Evolutionary conservation across 1,284 basidiomycete genomes (phyloP).

Genomic region (Filobasidium uniguttulatum): DNA sequence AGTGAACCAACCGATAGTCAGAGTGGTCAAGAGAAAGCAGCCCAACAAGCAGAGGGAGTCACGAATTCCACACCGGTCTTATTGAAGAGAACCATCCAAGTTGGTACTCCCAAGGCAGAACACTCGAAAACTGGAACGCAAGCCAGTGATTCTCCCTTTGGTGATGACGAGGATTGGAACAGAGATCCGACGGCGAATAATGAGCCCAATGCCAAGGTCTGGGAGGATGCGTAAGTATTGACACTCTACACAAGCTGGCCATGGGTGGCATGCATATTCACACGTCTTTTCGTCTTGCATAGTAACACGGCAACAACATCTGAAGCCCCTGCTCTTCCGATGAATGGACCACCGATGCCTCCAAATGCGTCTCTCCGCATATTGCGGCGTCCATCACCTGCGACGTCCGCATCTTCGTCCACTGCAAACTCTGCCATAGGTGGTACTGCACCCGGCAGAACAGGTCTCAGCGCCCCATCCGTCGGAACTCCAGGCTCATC

Average conservation of each 20-base stretch:
- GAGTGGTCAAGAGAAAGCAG: too few relatives aligned
- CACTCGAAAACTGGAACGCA: too few relatives aligned
- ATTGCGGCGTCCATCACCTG: slow-evolving; percentile 13
- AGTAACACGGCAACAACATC: background rate
- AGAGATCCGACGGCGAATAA: slow-evolving; percentile 15
- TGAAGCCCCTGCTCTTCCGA: background rate
- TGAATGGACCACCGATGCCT: slow-evolving; percentile 8
- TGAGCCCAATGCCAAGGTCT: slow-evolving; percentile 24
- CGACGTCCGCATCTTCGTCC: slow-evolving; percentile 8
- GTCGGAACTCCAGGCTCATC: too few relatives aligned
- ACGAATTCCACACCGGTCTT: too few relatives aligned
- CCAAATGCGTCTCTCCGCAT: slow-evolving; percentile 13
- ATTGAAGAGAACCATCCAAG: too few relatives aligned
- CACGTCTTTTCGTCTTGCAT: background rate
- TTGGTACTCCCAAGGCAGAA: too few relatives aligned
- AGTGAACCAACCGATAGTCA: too few relatives aligned
- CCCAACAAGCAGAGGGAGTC: too few relatives aligned
- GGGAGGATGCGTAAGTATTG: slow-evolving; percentile 27
- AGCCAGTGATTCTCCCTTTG: background rate
- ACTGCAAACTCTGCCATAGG: background rate
- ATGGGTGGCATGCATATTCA: background rate
- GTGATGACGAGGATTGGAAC: slow-evolving; percentile 26
- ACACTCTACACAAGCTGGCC: background rate
- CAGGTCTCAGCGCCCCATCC: background rate
- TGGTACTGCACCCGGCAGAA: background rate